Evolutionary conservation across 352 stramenopile genomes (phyloP).

Genomic region (Pythium sukuiense): DNA sequence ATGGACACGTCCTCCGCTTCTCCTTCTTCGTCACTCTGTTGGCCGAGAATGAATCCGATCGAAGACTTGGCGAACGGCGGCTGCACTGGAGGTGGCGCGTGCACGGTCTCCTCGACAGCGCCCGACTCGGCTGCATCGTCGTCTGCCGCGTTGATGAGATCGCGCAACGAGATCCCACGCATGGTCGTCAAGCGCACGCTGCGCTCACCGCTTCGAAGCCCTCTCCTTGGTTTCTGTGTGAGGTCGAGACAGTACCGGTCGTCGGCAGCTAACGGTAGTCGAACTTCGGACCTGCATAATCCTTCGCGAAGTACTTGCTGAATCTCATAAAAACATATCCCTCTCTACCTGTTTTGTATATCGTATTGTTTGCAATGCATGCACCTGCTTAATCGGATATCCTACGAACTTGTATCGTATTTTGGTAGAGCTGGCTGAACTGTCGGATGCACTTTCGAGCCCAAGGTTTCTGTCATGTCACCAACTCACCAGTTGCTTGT

Average conservation of each 20-base stretch:
- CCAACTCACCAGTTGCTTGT: neutral
- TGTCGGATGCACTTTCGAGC: neutral
- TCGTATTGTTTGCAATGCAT: no score
- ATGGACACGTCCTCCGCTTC: conserved; percentile 7
- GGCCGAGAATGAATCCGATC: conserved; percentile 26
- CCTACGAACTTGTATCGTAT: no score
- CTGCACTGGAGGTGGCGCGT: neutral
- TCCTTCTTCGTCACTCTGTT: conserved; percentile 20
- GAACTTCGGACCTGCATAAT: neutral
- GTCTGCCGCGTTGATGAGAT: conserved; percentile 26
- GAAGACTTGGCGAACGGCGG: conserved; percentile 15
- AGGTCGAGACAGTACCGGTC: neutral
- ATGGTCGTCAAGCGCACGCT: conserved; percentile 6
- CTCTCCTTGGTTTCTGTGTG: neutral
- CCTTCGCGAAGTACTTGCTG: neutral
- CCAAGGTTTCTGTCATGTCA: neutral
- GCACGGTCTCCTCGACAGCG: neutral
- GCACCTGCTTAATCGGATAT: no score
- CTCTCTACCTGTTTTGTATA: no score
- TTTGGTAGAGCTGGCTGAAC: no score
- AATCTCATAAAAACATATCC: neutral
- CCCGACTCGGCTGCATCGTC: conserved; percentile 10
- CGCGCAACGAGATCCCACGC: conserved; percentile 26
- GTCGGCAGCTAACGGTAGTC: conserved; percentile 1
- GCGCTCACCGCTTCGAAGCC: neutral